Evolutionary conservation across 2,329 filamentous ascomycete genomes (phyloP).

Genomic region (Annulohypoxylon truncatum): DNA sequence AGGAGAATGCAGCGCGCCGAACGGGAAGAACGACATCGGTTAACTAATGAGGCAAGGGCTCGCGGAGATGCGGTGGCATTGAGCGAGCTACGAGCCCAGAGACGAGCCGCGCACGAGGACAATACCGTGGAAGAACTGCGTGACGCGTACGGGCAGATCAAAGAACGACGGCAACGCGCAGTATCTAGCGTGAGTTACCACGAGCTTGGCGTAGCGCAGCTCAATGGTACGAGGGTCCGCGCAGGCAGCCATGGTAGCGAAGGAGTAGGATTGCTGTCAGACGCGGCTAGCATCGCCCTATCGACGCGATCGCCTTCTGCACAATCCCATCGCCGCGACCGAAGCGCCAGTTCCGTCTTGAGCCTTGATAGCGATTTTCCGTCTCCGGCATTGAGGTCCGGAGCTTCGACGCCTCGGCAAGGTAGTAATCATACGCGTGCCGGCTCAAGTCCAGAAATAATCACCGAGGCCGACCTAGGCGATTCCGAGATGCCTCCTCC

Average conservation of each 20-base stretch:
- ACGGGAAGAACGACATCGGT: constrained; percentile 78
- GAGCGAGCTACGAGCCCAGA: constrained; percentile 71
- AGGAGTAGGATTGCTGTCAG: constrained; percentile 75
- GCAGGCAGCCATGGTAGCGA: constrained; percentile 81
- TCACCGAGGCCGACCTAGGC: constrained; percentile 62
- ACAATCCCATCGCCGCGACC: constrained; percentile 57
- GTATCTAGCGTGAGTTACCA: constrained; percentile 82
- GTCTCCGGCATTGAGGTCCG: constrained; percentile 57
- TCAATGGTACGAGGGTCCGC: constrained; percentile 80
- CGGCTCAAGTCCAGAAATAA: constrained; percentile 65
- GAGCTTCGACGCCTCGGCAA: constrained; percentile 55
- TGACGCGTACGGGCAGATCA: constrained; percentile 65
- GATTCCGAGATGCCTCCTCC: constrained; percentile 62
- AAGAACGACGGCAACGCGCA: constrained; percentile 71
- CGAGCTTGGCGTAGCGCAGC: constrained; percentile 78
- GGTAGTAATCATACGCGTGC: constrained; percentile 52
- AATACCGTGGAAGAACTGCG: constrained; percentile 71
- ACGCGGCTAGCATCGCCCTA: constrained; percentile 71
- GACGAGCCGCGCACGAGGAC: constrained; percentile 59
- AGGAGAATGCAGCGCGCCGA: constrained; percentile 81
- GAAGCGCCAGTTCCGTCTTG: constrained; percentile 66
- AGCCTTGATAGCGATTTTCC: constrained; percentile 61
- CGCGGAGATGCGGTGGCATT: constrained; percentile 77
- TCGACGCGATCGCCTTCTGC: constrained; percentile 46
- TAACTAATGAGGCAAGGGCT: constrained; percentile 76